phyloP scores from a whole-genome alignment of 208 protist species.

The Trypanosoma cruzi region DNA sequence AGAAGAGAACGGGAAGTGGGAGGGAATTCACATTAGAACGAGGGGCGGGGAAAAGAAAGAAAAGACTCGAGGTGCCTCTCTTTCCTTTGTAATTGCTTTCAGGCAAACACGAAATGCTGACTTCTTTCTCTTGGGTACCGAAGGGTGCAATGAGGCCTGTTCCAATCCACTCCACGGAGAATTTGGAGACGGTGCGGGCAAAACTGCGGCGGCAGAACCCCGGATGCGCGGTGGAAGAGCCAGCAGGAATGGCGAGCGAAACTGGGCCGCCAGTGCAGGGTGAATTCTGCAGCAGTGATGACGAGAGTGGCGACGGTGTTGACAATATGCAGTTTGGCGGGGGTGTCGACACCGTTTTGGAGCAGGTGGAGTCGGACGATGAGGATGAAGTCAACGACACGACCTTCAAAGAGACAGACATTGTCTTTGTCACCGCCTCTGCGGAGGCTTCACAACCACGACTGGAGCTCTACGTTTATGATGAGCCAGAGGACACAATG shows the following conservation, averaged over 20 bases:
- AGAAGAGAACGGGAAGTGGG: not conserved
- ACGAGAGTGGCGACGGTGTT: conserved; percentile 38
- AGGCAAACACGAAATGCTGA: conserved; percentile 57
- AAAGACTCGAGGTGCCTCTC: conserved; percentile 10
- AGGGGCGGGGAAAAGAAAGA: no score
- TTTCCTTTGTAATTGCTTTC: not conserved
- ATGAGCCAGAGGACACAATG: conserved; percentile 94
- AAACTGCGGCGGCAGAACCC: conserved; percentile 78
- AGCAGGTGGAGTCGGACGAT: conserved; percentile 84
- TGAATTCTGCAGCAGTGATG: conserved; percentile 34
- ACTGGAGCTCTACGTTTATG: conserved; percentile 96
- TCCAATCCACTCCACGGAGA: conserved; percentile 83
- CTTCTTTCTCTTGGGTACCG: conserved; percentile 83
- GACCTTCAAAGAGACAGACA: conserved; percentile 92
- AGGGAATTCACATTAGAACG: no score
- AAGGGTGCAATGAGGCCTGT: conserved; percentile 83
- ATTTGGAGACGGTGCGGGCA: conserved; percentile 48
- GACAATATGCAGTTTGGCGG: conserved; percentile 63
- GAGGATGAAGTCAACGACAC: conserved; percentile 92
- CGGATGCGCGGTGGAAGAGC: conserved; percentile 59
- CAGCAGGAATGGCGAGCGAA: conserved; percentile 5
- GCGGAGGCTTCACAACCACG: conserved; percentile 78
- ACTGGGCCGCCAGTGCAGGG: conserved; percentile 9
- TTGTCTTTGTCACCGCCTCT: conserved; percentile 67
- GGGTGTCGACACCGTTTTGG: conserved; percentile 70